Conservation (phyloP, 2,329 filamentous ascomycete species). For the Verticillium tricorpus region DNA sequence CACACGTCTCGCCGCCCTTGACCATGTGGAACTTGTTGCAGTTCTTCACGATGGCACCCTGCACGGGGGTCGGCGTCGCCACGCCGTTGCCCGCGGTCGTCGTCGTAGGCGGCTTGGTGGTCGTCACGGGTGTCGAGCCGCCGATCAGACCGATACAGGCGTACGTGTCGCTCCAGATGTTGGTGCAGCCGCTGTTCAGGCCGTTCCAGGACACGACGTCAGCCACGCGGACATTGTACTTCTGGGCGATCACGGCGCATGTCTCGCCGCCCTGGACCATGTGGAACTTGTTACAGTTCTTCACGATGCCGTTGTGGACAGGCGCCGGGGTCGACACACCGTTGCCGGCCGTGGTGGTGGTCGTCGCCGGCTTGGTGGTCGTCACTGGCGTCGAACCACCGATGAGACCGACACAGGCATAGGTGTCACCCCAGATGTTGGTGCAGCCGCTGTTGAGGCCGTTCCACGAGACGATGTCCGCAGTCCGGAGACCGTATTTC, state of each 20-base stretch:
- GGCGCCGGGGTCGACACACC: slow-evolving; percentile 10
- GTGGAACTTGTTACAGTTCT: slow-evolving; percentile 12
- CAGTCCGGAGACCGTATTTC: not conserved
- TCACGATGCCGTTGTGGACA: slow-evolving; percentile 6
- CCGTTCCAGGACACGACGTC: not conserved
- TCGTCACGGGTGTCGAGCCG: slow-evolving; percentile 1
- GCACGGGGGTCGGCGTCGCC: slow-evolving; percentile 9
- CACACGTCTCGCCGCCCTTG: slow-evolving; percentile 5
- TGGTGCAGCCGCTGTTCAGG: slow-evolving; percentile 8
- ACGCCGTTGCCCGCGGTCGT: slow-evolving; percentile 6
- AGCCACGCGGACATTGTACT: not conserved
- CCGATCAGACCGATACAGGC: slow-evolving; percentile 10
- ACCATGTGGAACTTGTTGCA: slow-evolving; percentile 11
- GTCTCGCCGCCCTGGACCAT: slow-evolving; percentile 1
- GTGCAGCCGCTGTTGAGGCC: slow-evolving; percentile 9
- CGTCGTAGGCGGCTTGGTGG: not conserved
- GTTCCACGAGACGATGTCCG: not conserved
- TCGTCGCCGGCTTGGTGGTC: slow-evolving; percentile 3
- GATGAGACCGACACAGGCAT: slow-evolving; percentile 12
- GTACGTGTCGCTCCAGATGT: slow-evolving; percentile 9
- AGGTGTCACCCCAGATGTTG: slow-evolving; percentile 8
- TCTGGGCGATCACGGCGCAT: slow-evolving; percentile 6
- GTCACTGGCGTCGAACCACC: slow-evolving; percentile 2
- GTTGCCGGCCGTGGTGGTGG: slow-evolving; percentile 6
- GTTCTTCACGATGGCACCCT: slow-evolving; percentile 7